Evolutionary conservation across 352 stramenopile genomes (phyloP).

Genomic region (Pythium rhizo-oryzae): DNA sequence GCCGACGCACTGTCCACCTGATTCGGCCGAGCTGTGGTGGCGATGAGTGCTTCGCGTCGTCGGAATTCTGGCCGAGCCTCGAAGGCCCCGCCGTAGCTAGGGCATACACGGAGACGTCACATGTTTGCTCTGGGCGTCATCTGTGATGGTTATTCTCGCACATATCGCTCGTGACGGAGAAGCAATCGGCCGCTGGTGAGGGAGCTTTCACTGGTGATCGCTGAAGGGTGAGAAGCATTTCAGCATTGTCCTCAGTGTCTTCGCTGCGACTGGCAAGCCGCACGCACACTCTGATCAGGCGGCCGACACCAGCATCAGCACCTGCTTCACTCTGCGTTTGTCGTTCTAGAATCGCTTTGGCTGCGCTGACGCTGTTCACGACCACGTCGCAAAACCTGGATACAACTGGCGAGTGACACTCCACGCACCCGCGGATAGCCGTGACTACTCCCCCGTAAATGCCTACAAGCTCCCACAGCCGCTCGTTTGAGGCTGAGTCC

Average conservation of each 20-base stretch:
- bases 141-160: neutral
- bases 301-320: neutral
- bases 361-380: conserved; percentile 3
- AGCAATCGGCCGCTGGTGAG: neutral
- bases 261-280: conserved; percentile 16
- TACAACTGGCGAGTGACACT: neutral
- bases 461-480: conserved; percentile 8
- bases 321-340: neutral
- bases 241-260: conserved; percentile 27
- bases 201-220: conserved; percentile 8
- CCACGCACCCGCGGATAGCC: neutral
- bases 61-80: neutral
- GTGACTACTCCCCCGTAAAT: conserved; percentile 9
- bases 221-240: conserved; percentile 24
- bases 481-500: neutral
- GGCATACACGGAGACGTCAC: conserved; percentile 21
- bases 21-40: too few species aligned
- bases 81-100: neutral
- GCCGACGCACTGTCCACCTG: too few species aligned
- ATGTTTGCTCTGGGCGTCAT: conserved; percentile 1
- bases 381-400: conserved; percentile 9
- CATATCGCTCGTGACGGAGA: neutral
- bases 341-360: conserved; percentile 4
- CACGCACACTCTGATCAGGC: conserved; percentile 12
- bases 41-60: neutral